Base-by-base conservation (phyloP, 768 basidiomycete genomes). In the Calvatia gigantea region DNA sequence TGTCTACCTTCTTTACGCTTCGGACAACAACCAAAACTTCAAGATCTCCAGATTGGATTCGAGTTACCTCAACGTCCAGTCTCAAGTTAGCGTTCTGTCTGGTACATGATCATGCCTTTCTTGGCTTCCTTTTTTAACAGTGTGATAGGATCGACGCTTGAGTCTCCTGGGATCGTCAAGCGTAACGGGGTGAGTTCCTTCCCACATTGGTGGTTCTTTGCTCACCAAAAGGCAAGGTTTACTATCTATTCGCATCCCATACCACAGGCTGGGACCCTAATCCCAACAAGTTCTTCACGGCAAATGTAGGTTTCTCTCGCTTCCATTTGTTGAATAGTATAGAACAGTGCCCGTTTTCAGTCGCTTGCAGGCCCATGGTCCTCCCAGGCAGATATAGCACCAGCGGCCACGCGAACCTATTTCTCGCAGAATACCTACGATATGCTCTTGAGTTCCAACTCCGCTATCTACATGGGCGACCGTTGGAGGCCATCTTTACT, bases 11-110 rank as follows among this genome's bases (percentile, higher is more conserved):
- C 71, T 86, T 15, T 86, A 84, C 61, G 84, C 84, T 15, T 84
- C 82, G 4, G 83, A 86, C 67, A 82, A 82, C 67, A 86, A 86
- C 65, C 81, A 83, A 67, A 81, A 85, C 64, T 84, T 85, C 75
- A 86, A 86, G 73, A 84, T 86, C 21, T 74, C 83, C 11, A 68
- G 67, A 47, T 66, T 84, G 51, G 81, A 83, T 58, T 58, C 75
- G n/a, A 76, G 84, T 62, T 86, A 83, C 58, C 81, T 83, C 61
- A 81, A 79, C 55, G 79, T 86, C 15, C 70, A 73, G 0, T 67
- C 76, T 9, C 73, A 78, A 52, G 74, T 74, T 2, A 75, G 75
- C 51, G 73, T 74, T 5, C 63, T 83, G 43, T 63, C 70, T 52
- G 78, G 80, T 79, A 46, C 7, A 73, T 60, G 5, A 5, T 35